phyloP scores from a whole-genome alignment of 2,329 filamentous ascomycete genomes.

The Didymella pomorum region DNA sequence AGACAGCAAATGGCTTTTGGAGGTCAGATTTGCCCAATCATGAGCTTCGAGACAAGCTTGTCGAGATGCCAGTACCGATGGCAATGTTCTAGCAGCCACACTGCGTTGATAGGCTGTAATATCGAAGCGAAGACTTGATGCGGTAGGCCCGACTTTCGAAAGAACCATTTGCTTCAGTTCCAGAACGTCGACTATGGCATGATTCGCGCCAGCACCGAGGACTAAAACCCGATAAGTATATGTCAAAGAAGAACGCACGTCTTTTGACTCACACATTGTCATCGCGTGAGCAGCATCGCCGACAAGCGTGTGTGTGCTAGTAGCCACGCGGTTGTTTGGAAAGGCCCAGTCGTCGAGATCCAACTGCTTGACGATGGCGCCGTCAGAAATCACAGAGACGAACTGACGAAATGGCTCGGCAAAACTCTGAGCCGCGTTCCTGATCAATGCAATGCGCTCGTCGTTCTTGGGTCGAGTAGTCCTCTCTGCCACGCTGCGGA shows the following conservation, averaged over 20 bases:
- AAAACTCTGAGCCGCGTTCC: background rate
- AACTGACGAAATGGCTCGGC: slow-evolving; percentile 21
- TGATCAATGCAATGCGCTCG: slow-evolving; percentile 7
- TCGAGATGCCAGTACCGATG: slow-evolving; percentile 14
- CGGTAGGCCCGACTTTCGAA: background rate
- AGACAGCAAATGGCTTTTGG: slow-evolving; percentile 9
- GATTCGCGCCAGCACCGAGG: slow-evolving; percentile 15
- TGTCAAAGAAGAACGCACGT: too few relatives aligned
- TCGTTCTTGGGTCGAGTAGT: background rate
- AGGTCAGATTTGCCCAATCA: slow-evolving; percentile 12
- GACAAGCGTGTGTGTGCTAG: slow-evolving; percentile 7
- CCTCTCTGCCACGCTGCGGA: background rate
- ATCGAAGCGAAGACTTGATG: background rate
- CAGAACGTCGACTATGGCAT: slow-evolving; percentile 17
- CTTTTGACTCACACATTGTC: slow-evolving; percentile 16
- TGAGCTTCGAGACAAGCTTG: slow-evolving; percentile 23
- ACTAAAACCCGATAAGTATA: background rate
- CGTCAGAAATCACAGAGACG: slow-evolving; percentile 8
- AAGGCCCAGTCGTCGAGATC: slow-evolving; percentile 20
- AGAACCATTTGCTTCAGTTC: slow-evolving; percentile 6
- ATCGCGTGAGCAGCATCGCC: slow-evolving; percentile 22
- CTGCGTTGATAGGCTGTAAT: slow-evolving; percentile 5
- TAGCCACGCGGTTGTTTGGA: background rate
- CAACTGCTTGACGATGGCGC: slow-evolving; percentile 12
- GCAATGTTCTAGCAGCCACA: slow-evolving; percentile 6